Percentiles rank a stretch among this genome's conserved stretches.
Evolutionary conservation across 192 early-diverging fungal species (phyloP).

Genomic region (Backusella tarrabulga): DNA sequence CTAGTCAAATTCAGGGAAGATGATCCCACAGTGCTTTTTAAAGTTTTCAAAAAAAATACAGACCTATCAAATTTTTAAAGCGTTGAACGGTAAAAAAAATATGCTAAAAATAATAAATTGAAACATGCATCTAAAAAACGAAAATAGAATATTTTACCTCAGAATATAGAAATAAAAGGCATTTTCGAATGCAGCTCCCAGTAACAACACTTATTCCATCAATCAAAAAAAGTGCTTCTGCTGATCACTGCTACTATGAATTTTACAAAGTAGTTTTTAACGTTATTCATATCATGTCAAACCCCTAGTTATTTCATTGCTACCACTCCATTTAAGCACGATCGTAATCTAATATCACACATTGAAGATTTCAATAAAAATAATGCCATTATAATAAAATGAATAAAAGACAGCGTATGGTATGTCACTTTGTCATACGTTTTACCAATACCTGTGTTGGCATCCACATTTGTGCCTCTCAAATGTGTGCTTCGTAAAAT

Average conservation of each 20-base stretch:
- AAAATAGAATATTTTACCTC: conserved; percentile 1
- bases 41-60: neutral
- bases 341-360: too few relatives aligned
- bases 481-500: neutral
- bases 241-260: neutral
- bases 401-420: too few relatives aligned
- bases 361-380: too few relatives aligned
- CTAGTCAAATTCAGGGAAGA: neutral
- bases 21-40: neutral
- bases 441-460: too few relatives aligned
- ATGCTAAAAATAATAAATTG: conserved; percentile 3
- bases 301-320: neutral
- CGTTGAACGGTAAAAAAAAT: neutral
- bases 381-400: too few relatives aligned
- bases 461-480: neutral
- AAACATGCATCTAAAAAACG: neutral
- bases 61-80: neutral
- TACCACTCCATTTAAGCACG: too few relatives aligned
- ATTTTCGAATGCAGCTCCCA: neutral
- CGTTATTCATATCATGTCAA: neutral
- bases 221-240: neutral
- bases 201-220: neutral
- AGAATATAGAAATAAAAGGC: neutral
- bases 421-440: too few relatives aligned
- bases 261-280: neutral